Conservation (phyloP, 2,329 filamentous ascomycete species). For the Xylariales sp. region DNA sequence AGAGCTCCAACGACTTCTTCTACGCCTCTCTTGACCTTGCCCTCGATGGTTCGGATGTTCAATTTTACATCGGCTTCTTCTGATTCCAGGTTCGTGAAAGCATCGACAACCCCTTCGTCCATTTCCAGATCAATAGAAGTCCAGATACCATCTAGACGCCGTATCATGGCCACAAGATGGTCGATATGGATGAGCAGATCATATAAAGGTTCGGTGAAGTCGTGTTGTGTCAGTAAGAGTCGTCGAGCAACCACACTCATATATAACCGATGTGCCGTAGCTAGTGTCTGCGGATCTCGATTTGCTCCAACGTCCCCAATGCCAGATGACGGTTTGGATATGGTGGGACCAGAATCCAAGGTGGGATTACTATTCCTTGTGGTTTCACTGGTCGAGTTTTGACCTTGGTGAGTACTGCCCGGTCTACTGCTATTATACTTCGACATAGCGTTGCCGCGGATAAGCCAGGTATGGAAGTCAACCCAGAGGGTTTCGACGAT, state of each 20-base stretch:
- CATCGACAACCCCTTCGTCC: slow-evolving; percentile 77
- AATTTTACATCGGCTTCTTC: slow-evolving; percentile 67
- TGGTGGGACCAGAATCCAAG: slow-evolving; percentile 5
- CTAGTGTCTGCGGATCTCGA: slow-evolving; percentile 81
- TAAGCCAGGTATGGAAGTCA: slow-evolving; percentile 73
- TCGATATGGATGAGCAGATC: slow-evolving; percentile 71
- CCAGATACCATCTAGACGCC: slow-evolving; percentile 73
- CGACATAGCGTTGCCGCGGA: slow-evolving; percentile 26
- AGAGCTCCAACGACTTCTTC: slow-evolving; percentile 59
- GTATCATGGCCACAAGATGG: slow-evolving; percentile 71
- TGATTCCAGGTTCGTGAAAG: slow-evolving; percentile 63
- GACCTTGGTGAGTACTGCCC: background rate
- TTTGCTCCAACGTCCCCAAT: slow-evolving; percentile 16
- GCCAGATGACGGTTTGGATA: background rate
- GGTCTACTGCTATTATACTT: slow-evolving; percentile 10
- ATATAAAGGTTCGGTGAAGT: slow-evolving; percentile 63
- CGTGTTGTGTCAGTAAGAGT: slow-evolving; percentile 60
- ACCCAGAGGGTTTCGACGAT: slow-evolving; percentile 79
- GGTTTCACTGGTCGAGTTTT: background rate
- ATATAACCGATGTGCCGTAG: slow-evolving; percentile 74
- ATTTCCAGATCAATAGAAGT: slow-evolving; percentile 74
- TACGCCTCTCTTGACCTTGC: slow-evolving; percentile 62
- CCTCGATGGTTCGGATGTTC: slow-evolving; percentile 61
- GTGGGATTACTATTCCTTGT: too few species aligned
- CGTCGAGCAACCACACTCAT: slow-evolving; percentile 63